Evolutionary conservation across 2,329 filamentous ascomycete genomes (phyloP), one percentile per base, ranked within the genome.

Genomic region (Hypoxylon sp.): DNA sequence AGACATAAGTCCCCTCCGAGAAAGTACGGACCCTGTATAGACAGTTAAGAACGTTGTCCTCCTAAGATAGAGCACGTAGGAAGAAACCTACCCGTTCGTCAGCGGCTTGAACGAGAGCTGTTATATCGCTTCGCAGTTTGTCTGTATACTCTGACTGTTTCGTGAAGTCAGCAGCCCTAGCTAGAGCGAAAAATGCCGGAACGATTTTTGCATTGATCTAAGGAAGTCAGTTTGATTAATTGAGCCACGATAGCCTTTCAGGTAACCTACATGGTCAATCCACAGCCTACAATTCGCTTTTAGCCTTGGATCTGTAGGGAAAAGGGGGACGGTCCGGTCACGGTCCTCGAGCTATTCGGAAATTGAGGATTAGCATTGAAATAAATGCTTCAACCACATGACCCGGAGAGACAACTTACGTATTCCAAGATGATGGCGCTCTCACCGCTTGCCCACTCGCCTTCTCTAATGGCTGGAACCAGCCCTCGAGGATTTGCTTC

Each of bases 341-440:
- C 93, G 81, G 74, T 97, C 94, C 76, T 97, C 94, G 37, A 96
- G 86, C 89, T 91, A 42, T 31, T 33, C 17, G 22, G 14, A 55
- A 14, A 3, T 10, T 27, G 13, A 14, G 22, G 17, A 40, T 74
- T 6, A 72, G 68, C 44, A 17, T 50, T 42, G n/a, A 10, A 20
- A 20, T n/a, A n/a, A 6, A 30, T 42, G 17, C 31, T 27, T 56
- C 20, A n/a, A 30, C 13, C 14, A 48, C 11, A 33, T 2, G 49
- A 30, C n/a, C 37, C 8, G 20, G 25, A 33, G 14, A n/a, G 77
- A 31, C n/a, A 17, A 77, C 86, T 72, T 81, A 92, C 90, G 80
- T 97, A 97, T 90, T 97, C 94, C 78, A 97, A 86, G 74, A 97
- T 86, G 2, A 97, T 91, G 1, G 88, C 89, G 74, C 92, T 95